Evolutionary conservation across 2,329 filamentous ascomycete species (phyloP).

Genomic region (Phyllosticta citribraziliensis): DNA sequence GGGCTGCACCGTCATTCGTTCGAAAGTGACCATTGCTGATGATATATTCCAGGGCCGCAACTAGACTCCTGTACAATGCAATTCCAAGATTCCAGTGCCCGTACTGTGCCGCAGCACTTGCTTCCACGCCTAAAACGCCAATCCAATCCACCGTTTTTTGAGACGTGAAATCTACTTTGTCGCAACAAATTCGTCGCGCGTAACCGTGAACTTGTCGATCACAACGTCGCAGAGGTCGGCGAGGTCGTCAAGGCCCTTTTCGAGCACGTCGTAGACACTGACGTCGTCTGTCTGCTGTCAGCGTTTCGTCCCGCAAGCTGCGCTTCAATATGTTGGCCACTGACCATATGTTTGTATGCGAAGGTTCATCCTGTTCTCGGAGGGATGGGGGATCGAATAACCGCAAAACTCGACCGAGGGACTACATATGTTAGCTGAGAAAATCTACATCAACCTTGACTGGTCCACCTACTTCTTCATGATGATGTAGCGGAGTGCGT

Average conservation of each 20-base stretch:
- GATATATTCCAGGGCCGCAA: constrained; percentile 8
- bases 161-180: not conserved
- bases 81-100: constrained; percentile 22
- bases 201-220: constrained; percentile 71
- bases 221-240: constrained; percentile 91
- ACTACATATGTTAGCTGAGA: constrained; percentile 37
- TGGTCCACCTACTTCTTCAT: constrained; percentile 82
- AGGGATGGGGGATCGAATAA: constrained; percentile 94
- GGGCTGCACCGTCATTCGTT: constrained; percentile 24
- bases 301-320: constrained; percentile 1
- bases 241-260: constrained; percentile 82
- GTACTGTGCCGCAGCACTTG: constrained; percentile 16
- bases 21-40: not conserved
- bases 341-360: constrained; percentile 93
- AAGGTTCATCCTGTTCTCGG: constrained; percentile 92
- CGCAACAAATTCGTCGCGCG: constrained; percentile 52
- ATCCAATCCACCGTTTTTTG: constrained; percentile 16
- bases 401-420: constrained; percentile 96
- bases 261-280: constrained; percentile 72
- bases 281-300: constrained; percentile 48
- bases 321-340: constrained; percentile 20
- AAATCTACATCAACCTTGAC: not conserved
- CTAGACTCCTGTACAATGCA: constrained; percentile 22
- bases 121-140: constrained; percentile 19
- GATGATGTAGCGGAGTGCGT: constrained; percentile 86